Evolutionary conservation across 305 asterid species (phyloP).

Genomic region (Plantago coronopus): DNA sequence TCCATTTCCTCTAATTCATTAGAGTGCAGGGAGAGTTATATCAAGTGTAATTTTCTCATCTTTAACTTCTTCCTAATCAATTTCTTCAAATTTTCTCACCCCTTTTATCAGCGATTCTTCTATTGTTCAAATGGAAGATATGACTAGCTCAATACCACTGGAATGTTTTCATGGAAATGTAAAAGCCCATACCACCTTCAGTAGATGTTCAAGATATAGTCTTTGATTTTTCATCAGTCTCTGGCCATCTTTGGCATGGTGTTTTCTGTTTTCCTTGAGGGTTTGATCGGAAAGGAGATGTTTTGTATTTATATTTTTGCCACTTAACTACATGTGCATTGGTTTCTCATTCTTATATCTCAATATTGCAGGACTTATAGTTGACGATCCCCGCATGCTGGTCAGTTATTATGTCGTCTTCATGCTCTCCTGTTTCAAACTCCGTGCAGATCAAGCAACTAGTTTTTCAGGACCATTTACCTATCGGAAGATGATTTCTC

Average conservation of each 20-base stretch:
- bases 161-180: too few relatives aligned
- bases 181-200: too few relatives aligned
- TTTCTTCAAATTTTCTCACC: neutral
- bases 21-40: neutral
- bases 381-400: conserved; percentile 94
- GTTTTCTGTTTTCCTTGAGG: too few relatives aligned
- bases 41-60: neutral
- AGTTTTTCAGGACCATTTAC: conserved; percentile 76
- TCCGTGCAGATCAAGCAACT: conserved; percentile 79
- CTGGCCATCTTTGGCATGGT: neutral
- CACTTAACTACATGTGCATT: conserved; percentile 9
- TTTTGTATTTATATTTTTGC: conserved; percentile 10
- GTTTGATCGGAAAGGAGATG: too few relatives aligned
- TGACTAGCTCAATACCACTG: too few relatives aligned
- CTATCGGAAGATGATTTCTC: conserved; percentile 77
- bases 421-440: conserved; percentile 87
- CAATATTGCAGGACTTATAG: conserved; percentile 59
- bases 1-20: neutral
- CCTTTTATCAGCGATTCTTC: too few relatives aligned
- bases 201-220: too few relatives aligned
- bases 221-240: neutral
- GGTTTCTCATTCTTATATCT: conserved; percentile 9
- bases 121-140: too few relatives aligned
- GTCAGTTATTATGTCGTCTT: conserved; percentile 83
- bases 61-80: neutral